Evolutionary conservation across 805 yeast species (phyloP).

Genomic region (Candida krabiensis): DNA sequence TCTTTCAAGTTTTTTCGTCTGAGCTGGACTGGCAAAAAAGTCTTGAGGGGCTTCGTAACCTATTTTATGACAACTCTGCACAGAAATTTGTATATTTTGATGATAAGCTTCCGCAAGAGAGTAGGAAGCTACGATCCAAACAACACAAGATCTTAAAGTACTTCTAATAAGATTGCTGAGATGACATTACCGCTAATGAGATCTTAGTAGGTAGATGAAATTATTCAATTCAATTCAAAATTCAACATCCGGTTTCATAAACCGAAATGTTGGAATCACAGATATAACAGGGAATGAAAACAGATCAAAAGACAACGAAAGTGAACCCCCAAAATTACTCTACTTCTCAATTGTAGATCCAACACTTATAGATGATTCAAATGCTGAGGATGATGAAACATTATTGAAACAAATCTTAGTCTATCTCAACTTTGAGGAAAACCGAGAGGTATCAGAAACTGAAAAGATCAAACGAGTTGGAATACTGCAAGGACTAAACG

Average conservation of each 20-base stretch:
- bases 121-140: too few species aligned
- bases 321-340: conserved; percentile 15
- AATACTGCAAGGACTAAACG: conserved; percentile 27
- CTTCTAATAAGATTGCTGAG: too few species aligned
- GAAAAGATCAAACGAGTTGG: conserved; percentile 28
- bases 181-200: too few species aligned
- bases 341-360: conserved; percentile 27
- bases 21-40: too few species aligned
- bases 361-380: conserved; percentile 8
- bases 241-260: conserved; percentile 18
- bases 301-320: not conserved
- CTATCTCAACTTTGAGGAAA: conserved; percentile 22
- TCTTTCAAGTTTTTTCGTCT: too few species aligned
- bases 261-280: not conserved
- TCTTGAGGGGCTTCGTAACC: too few species aligned
- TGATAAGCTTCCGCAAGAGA: too few species aligned
- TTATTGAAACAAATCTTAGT: conserved; percentile 25
- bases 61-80: too few species aligned
- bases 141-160: too few species aligned
- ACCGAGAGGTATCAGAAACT: conserved; percentile 15
- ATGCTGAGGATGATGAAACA: conserved; percentile 23
- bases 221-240: conserved; percentile 21
- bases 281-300: not conserved
- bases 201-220: conserved; percentile 12
- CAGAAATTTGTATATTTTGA: too few species aligned